Percentiles rank a stretch among this genome's conserved stretches.
Evolutionary conservation across 176 grass and related monocot species (phyloP).

Genomic region (maize (Zea mays)): Zm-B73-REFERENCE-NAM-5.0 NC_050103.1:172198501-172199000

Average conservation of each 20-base stretch:
- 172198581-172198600: background rate
- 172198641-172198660: background rate
- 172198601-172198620: background rate
- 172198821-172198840: slow-evolving; percentile 29
- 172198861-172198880: background rate
- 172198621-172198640: background rate
- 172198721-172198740: background rate
- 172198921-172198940: slow-evolving; percentile 39
- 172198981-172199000: no score
- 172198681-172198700: background rate
- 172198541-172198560: background rate
- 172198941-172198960: slow-evolving; percentile 46
- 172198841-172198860: slow-evolving; percentile 18
- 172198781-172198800: background rate
- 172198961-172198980: background rate
- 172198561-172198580: no score
- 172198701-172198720: background rate
- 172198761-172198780: no score
- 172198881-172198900: background rate
- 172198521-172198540: slow-evolving; percentile 16
- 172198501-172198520: background rate
- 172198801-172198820: background rate
- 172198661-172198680: background rate
- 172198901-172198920: background rate
- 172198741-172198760: background rate